A percentile compares a stretch with the other conserved stretches of the same genome.
Conservation (phyloP, 1,139 yeast species). For the Kodamaea ohmeri region DNA sequence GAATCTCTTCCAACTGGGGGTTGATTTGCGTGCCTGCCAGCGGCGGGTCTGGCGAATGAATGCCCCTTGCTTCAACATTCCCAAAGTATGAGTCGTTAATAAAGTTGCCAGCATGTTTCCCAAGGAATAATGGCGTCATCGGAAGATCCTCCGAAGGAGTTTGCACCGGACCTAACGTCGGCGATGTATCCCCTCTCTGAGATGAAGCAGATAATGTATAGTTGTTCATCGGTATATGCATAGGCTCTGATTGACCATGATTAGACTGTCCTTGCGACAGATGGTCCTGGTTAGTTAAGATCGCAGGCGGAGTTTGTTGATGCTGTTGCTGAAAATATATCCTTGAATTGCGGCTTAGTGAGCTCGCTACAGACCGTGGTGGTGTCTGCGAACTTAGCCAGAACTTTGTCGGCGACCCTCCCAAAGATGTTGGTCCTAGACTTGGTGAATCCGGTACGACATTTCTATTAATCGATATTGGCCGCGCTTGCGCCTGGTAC, state of each 20-base stretch:
- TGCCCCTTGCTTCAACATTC: slow-evolving; percentile 9
- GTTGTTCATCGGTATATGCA: slow-evolving; percentile 9
- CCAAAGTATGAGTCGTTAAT: slow-evolving; percentile 18
- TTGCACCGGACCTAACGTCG: slow-evolving; percentile 41
- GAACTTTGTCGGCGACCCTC: slow-evolving; percentile 56
- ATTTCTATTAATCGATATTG: slow-evolving; percentile 20
- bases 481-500: slow-evolving; percentile 27
- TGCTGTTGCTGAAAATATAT: slow-evolving; percentile 20
- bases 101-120: slow-evolving; percentile 8
- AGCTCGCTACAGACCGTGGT: slow-evolving; percentile 34
- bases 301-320: slow-evolving; percentile 11
- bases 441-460: slow-evolving; percentile 51
- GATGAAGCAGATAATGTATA: slow-evolving; percentile 12
- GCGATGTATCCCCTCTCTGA: slow-evolving; percentile 32
- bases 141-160: slow-evolving; percentile 47
- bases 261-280: slow-evolving; percentile 4
- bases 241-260: slow-evolving; percentile 6
- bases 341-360: slow-evolving; percentile 20
- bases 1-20: slow-evolving; percentile 12
- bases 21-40: slow-evolving; percentile 3
- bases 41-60: slow-evolving; percentile 10
- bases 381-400: slow-evolving; percentile 55
- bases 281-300: neutral
- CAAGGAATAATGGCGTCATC: slow-evolving; percentile 45
- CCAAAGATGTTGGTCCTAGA: slow-evolving; percentile 50